A percentile compares a stretch with the other conserved stretches of the same genome.
phyloP scores from a whole-genome alignment of 768 basidiomycete species.

The Podaxis sp. region DNA sequence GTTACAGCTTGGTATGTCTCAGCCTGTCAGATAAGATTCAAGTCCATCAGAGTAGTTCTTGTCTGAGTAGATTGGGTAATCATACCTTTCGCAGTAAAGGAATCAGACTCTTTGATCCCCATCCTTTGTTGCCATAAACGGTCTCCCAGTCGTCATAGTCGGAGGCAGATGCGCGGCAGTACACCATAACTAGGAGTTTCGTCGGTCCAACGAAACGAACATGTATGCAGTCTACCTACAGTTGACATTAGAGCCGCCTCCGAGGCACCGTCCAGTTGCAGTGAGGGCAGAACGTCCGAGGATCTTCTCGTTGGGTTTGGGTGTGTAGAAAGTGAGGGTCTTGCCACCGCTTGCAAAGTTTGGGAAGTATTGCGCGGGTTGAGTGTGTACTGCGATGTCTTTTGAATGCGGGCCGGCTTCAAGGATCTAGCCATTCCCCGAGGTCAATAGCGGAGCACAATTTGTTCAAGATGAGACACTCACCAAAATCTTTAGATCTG shows the following conservation, averaged over 20 bases:
- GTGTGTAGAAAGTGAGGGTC: conserved; percentile 45
- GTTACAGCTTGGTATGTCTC: conserved; percentile 37
- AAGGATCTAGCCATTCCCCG: conserved; percentile 35
- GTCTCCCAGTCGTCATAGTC: conserved; percentile 68
- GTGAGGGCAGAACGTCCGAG: conserved; percentile 45
- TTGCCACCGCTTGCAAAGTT: conserved; percentile 39
- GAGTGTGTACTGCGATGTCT: conserved; percentile 45
- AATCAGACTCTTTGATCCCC: conserved; percentile 57
- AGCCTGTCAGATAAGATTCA: conserved; percentile 25
- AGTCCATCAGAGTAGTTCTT: neutral
- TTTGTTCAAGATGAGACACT: conserved; percentile 9
- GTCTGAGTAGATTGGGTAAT: neutral
- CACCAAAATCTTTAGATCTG: conserved; percentile 55
- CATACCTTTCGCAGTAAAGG: conserved; percentile 58
- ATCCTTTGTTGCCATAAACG: conserved; percentile 52
- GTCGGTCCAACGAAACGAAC: neutral
- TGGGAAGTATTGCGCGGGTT: conserved; percentile 50
- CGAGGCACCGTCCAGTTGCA: conserved; percentile 49
- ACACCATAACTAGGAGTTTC: conserved; percentile 42
- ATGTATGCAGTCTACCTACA: conserved; percentile 33
- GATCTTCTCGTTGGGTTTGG: conserved; percentile 40
- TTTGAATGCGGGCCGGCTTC: conserved; percentile 57
- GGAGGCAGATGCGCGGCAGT: conserved; percentile 57
- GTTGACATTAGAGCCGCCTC: conserved; percentile 65
- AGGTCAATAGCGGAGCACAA: neutral